Base-by-base conservation (phyloP, 495 filamentous ascomycete genomes). In the Penicillium nucicola region DNA sequence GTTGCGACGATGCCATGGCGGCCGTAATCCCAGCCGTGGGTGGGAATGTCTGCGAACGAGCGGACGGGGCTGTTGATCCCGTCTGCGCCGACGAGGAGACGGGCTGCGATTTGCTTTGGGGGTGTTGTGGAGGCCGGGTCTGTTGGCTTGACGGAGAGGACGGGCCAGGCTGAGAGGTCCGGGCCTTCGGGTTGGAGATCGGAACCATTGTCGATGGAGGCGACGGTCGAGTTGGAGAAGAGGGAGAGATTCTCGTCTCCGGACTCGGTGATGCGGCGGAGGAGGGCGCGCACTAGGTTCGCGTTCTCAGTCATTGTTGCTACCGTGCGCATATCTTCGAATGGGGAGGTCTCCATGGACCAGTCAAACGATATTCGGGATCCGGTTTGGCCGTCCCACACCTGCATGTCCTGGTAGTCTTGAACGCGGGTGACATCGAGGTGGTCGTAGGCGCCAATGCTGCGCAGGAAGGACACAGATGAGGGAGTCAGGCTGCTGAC, bases 251-350 rank as follows among this genome's bases (percentile, higher is more conserved):
- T 71, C 14, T 73, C 67, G 8, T 75, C 82, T 0, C 83, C 81
- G 0, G 95, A 72, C 39, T 86, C 82, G 1, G 83, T 75, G 45
- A 97, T 75, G 2, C 86, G 81, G 18, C 76, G 70, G 15, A 95
- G 70, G 5, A 99, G 76, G 1, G 81, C 90, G 11, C 82, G 81
- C 11, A 88, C 88, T 13, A 96, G 78, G 61, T 97, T 97, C 32
- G 84, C 61, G 62, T 99, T 99, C 76, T 99, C 93, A 20, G 82
- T 89, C 93, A 99, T 99, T 61, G 89, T 92, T 10, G 95, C 93
- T 45, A 99, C 91, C 1, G 84, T 87, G 18, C 66, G 66, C 34
- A 69, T 53, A 40, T 74, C 69, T 48, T 77, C 74, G 42, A 75
- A 77, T 3, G 72, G 62, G 2, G 69, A 66, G 14, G 77, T 69